A percentile compares a stretch with the other conserved stretches of the same genome.
Conservation (phyloP, 768 basidiomycete genomes). For the Sporobolomyces pararoseus region DNA sequence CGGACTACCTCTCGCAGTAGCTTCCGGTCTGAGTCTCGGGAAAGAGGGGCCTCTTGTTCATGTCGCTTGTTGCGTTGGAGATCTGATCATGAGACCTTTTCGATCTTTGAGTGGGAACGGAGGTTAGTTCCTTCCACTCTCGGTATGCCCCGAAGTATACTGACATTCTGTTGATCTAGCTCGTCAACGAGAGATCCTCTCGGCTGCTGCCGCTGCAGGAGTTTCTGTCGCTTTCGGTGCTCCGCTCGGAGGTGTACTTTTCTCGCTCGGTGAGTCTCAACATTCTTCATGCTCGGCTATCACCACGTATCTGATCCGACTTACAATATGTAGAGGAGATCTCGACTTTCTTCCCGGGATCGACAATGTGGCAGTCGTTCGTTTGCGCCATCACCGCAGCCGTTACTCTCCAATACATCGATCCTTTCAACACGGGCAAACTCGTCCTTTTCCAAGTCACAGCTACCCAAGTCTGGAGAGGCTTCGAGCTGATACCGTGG, state of each 20-base stretch:
- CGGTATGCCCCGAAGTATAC: too few relatives aligned
- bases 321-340: constrained; percentile 36
- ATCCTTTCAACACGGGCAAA: constrained; percentile 94
- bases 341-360: constrained; percentile 43
- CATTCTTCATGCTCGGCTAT: too few relatives aligned
- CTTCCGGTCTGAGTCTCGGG: constrained; percentile 59
- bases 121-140: constrained; percentile 52
- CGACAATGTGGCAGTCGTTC: constrained; percentile 53
- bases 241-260: constrained; percentile 83
- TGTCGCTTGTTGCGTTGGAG: constrained; percentile 86
- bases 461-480: constrained; percentile 76
- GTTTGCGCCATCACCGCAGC: constrained; percentile 83
- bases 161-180: constrained; percentile 14
- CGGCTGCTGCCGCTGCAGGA: constrained; percentile 93
- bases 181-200: constrained; percentile 88
- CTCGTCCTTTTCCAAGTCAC: constrained; percentile 87
- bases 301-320: neutral
- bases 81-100: constrained; percentile 79
- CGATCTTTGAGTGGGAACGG: constrained; percentile 90
- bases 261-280: constrained; percentile 61
- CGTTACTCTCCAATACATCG: constrained; percentile 70
- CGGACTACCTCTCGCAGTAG: constrained; percentile 83
- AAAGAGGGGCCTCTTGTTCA: constrained; percentile 74
- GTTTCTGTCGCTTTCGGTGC: constrained; percentile 97
- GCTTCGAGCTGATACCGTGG: constrained; percentile 81